Percentiles rank a stretch among this genome's conserved stretches.
Evolutionary conservation across 352 stramenopile species (phyloP).

Genomic region (Thraustochytrium striatum): DNA sequence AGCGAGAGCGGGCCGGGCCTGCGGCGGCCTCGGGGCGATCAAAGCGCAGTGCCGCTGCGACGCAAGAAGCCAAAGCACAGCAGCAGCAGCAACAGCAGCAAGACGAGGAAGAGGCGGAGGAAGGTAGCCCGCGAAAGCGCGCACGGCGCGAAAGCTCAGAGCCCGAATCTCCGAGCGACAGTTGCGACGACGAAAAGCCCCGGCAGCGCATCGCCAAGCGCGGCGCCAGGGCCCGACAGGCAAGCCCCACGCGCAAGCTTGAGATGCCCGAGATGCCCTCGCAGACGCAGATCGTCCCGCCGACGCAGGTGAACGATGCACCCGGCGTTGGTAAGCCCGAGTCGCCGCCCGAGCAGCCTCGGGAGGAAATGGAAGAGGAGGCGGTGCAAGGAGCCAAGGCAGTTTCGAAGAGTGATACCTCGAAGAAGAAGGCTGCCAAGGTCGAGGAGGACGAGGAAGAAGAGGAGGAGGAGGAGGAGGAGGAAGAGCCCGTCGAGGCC

Average conservation of each 20-base stretch:
- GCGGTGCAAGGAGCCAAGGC: not conserved
- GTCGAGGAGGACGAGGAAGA: not conserved
- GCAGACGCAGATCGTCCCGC: not conserved
- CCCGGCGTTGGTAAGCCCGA: not conserved
- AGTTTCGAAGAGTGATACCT: not conserved
- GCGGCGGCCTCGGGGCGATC: not conserved
- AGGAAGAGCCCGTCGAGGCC: not conserved
- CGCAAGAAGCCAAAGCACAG: not conserved
- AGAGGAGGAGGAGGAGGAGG: slow-evolving; percentile 3
- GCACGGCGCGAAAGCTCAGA: too few species aligned
- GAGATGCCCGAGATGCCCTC: not conserved
- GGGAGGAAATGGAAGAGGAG: not conserved
- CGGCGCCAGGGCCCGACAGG: not conserved
- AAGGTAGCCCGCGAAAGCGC: too few species aligned
- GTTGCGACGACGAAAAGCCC: too few species aligned
- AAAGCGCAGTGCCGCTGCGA: not conserved
- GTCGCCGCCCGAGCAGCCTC: not conserved
- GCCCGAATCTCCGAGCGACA: too few species aligned
- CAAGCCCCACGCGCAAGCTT: not conserved
- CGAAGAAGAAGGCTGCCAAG: not conserved
- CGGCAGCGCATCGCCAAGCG: not conserved
- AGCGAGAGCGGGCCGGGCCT: not conserved
- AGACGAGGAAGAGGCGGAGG: not conserved
- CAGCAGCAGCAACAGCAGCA: not conserved
- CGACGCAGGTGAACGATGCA: slow-evolving; percentile 11